These are phyloP conservation scores for Drechslera avenae DNA, from an alignment of 2,329 filamentous ascomycete species.

Conservation along the genomic window DNA sequence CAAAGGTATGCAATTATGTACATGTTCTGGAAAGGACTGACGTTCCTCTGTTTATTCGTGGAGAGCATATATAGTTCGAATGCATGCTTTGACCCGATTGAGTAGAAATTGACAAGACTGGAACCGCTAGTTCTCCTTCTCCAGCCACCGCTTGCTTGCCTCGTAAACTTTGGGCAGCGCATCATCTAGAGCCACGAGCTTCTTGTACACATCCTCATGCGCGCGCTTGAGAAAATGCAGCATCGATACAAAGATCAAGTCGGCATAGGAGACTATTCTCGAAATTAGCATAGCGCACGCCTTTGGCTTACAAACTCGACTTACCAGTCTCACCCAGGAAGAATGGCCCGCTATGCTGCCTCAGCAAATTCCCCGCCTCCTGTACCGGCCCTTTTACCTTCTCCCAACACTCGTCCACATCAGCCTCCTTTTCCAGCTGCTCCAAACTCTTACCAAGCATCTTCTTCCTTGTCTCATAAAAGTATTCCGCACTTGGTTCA, in stretches of 20 bases:
- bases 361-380: constrained; percentile 54
- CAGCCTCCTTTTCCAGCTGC: constrained; percentile 55
- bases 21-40: constrained; percentile 49
- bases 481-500: constrained; percentile 60
- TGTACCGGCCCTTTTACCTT: constrained; percentile 47
- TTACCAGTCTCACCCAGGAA: constrained; percentile 61
- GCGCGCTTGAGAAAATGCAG: constrained; percentile 52
- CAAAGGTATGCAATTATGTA: constrained; percentile 47
- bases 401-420: constrained; percentile 58
- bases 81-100: too few species aligned
- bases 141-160: constrained; percentile 49
- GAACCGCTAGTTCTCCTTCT: constrained; percentile 42
- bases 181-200: constrained; percentile 48
- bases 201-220: constrained; percentile 48
- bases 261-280: constrained; percentile 46
- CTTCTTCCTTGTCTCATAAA: constrained; percentile 58
- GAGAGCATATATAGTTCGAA: constrained; percentile 11
- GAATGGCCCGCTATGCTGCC: constrained; percentile 64
- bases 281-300: too few species aligned
- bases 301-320: constrained; percentile 31
- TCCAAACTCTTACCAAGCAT: constrained; percentile 59
- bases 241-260: constrained; percentile 60
- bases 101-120: too few species aligned
- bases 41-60: constrained; percentile 24
- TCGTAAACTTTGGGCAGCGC: constrained; percentile 45